Percentiles rank a stretch among this genome's conserved stretches.
These are phyloP conservation scores for Larix sibirica DNA, from an alignment of 83 land plant genomes.

Conservation along the genomic window DNA sequence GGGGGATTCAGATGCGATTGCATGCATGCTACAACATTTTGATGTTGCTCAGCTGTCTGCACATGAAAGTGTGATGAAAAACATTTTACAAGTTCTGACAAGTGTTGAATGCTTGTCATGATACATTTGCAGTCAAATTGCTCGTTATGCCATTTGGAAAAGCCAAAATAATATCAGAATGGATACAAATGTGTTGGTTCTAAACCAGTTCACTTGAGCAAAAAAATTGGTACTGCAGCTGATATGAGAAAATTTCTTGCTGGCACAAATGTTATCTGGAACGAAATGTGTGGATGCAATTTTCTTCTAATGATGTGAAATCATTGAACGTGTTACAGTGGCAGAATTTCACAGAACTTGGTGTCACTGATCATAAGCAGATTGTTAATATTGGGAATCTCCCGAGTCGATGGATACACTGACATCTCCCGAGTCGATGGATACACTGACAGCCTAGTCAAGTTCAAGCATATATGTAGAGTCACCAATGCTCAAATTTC, in stretches of 20 bases:
- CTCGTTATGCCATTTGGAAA: conserved; percentile 51
- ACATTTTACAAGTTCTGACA: conserved; percentile 56
- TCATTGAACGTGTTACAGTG: conserved; percentile 27
- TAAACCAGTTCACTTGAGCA: conserved; percentile 66
- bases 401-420: conserved; percentile 48
- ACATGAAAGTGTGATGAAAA: conserved; percentile 66
- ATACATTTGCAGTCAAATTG: conserved; percentile 67
- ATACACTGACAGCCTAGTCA: conserved; percentile 38
- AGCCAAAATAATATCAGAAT: conserved; percentile 33
- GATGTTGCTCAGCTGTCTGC: conserved; percentile 73
- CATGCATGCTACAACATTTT: conserved; percentile 41
- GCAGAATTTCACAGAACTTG: conserved; percentile 64
- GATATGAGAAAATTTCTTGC: conserved; percentile 42
- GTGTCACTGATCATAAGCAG: conserved; percentile 78
- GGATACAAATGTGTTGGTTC: conserved; percentile 49
- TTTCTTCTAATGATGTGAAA: conserved; percentile 16
- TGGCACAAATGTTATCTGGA: conserved; percentile 42
- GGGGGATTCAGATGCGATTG: conserved; percentile 19
- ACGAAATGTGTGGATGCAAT: conserved; percentile 57
- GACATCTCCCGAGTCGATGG: conserved; percentile 52
- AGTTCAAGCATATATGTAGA: conserved; percentile 11
- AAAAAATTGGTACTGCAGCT: conserved; percentile 51
- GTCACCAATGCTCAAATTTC: conserved; percentile 36
- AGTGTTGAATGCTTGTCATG: conserved; percentile 31
- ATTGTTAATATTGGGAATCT: conserved; percentile 69